Base-by-base conservation (phyloP, 2,329 filamentous ascomycete species). In the Cladosporium austrohemisphaericum region DNA sequence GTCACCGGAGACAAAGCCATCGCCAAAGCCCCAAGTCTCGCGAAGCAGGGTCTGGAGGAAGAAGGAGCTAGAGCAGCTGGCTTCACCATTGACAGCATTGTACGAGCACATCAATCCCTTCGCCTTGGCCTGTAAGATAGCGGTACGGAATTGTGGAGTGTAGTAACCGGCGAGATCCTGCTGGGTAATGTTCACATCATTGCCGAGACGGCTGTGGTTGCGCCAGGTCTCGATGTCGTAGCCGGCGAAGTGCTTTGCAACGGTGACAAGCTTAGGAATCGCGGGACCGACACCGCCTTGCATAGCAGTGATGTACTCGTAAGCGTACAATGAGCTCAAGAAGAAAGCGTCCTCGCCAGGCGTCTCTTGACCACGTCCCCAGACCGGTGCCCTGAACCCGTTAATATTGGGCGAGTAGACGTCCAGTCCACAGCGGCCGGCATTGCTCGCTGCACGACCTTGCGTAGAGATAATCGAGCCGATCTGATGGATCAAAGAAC, bases 141-240 rank as follows among this genome's bases (percentile, higher is more conserved):
- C 70, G 25, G 60, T 73, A 55, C 82, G 71, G 65, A 86, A 86
- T 0, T 80, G 76, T 1, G 78, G 80, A 16, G 83, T 71, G 59
- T 83, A 86, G 65, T 85, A 86, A 55, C 84, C 82, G 0, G 76
- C 72, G 46, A 55, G 64, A 51, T 86, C 83, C 55, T 85, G 82
- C 49, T 72, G 66, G 4, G 72, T 69, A 48, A 83, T 76, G 16
- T 72, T 67, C 3, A 79, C 73, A 58, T 83, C 71, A 52, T 81
- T 82, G 9, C 72, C 71, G 59, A 75, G 70, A 11, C 62, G 52
- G 22, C 50, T 55, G 38, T 57, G 55, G 4, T 52, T 53, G 35
- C 55, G 56, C 57, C 55, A 61, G 13, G 41, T 58, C 51, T 62
- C 55, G 18, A 64, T 55, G 31, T 65, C 59, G 49, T 61, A 62